Percentiles rank a stretch among this genome's conserved stretches.
phyloP scores from a whole-genome alignment of 108 stramenopile species.

The Skeletonema marinoi region DNA sequence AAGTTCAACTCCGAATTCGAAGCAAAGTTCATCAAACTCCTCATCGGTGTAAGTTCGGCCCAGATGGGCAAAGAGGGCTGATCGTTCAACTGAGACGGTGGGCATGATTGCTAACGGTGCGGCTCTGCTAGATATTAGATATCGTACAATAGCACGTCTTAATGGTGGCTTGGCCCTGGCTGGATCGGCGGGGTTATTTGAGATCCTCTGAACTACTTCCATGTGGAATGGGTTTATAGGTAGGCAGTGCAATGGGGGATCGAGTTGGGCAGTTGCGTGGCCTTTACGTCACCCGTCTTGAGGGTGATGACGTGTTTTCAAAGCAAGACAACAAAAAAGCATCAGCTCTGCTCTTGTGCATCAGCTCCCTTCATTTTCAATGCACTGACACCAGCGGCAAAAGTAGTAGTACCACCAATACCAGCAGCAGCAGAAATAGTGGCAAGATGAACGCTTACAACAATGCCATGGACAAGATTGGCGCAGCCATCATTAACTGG shows the following conservation, averaged over 20 bases:
- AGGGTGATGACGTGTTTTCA: not conserved
- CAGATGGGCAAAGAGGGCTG: constrained; percentile 87
- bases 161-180: too few relatives aligned
- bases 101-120: constrained; percentile 78
- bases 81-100: constrained; percentile 89
- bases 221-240: not conserved
- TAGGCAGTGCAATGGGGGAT: not conserved
- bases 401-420: not conserved
- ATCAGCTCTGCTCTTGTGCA: too few relatives aligned
- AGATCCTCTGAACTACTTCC: not conserved
- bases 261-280: not conserved
- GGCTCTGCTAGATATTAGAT: not conserved
- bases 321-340: too few relatives aligned
- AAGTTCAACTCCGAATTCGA: constrained; percentile 99
- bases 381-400: too few relatives aligned
- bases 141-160: too few relatives aligned
- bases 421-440: not conserved
- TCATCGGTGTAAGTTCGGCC: constrained; percentile 96
- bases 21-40: constrained; percentile 98
- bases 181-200: too few relatives aligned
- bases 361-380: not conserved
- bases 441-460: constrained; percentile 60
- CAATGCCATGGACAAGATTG: constrained; percentile 61
- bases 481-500: constrained; percentile 76
- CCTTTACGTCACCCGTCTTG: not conserved